These are phyloP conservation scores for Magnolia sinica DNA, from an alignment of 164 flowering plant species.

Conservation along the genomic window DNA sequence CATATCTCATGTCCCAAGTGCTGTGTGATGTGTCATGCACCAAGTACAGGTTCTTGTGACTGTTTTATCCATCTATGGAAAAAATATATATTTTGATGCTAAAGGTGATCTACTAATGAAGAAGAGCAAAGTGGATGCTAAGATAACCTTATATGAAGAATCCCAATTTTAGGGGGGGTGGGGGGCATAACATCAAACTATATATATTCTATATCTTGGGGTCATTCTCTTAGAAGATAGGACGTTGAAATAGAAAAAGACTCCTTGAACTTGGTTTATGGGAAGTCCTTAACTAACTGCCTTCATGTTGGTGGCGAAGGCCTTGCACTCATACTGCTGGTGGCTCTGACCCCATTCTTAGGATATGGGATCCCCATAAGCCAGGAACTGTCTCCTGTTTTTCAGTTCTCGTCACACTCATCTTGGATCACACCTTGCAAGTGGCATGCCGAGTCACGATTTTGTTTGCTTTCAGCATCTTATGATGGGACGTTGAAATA, in stretches of 20 bases:
- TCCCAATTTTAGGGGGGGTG: conserved; percentile 68
- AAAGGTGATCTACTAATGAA: conserved; percentile 57
- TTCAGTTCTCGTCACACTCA: conserved; percentile 73
- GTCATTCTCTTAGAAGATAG: conserved; percentile 85
- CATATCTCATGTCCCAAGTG: too few species aligned
- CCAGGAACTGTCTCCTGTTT: conserved; percentile 89
- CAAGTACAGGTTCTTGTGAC: conserved; percentile 92
- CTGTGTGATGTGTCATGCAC: neutral
- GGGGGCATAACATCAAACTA: conserved; percentile 51
- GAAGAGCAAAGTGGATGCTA: conserved; percentile 60
- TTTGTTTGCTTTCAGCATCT: conserved; percentile 76
- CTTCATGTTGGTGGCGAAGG: conserved; percentile 90
- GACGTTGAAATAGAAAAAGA: conserved; percentile 83
- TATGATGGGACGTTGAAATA: conserved; percentile 94
- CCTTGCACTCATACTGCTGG: conserved; percentile 84
- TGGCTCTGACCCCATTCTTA: conserved; percentile 73
- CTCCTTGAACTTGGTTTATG: conserved; percentile 61
- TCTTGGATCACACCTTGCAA: conserved; percentile 93
- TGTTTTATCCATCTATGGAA: conserved; percentile 74
- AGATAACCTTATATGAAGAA: conserved; percentile 30
- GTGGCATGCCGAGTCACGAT: conserved; percentile 81
- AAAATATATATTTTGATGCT: conserved; percentile 37
- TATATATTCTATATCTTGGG: conserved; percentile 94
- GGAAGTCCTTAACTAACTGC: conserved; percentile 76
- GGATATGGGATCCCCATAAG: conserved; percentile 97